A percentile compares a stretch with the other conserved stretches of the same genome.
Evolutionary conservation across 129 eudicot genomes (phyloP).

Genomic region (Artemisia argyi): DNA sequence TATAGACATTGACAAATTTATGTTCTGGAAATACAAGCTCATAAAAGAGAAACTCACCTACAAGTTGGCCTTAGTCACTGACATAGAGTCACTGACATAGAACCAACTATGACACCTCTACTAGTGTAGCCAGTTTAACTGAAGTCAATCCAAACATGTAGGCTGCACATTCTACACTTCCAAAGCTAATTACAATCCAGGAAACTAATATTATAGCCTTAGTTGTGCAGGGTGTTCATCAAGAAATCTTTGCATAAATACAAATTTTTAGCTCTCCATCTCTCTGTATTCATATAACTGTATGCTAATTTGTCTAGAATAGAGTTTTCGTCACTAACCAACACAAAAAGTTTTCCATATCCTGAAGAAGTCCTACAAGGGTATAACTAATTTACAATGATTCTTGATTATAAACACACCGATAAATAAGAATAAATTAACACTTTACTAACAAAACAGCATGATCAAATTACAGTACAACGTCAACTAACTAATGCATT

Average conservation of each 20-base stretch:
- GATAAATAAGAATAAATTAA: background rate
- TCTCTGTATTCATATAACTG: background rate
- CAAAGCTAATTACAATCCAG: background rate
- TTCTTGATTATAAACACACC: background rate
- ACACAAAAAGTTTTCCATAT: background rate
- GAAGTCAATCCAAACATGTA: background rate
- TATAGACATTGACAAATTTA: background rate
- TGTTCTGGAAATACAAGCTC: background rate
- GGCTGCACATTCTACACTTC: background rate
- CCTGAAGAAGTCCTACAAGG: background rate
- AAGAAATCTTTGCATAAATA: background rate
- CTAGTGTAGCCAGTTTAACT: background rate
- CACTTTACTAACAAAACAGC: conserved; percentile 12
- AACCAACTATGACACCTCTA: background rate
- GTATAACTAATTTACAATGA: background rate
- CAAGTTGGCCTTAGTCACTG: background rate
- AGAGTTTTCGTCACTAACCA: background rate
- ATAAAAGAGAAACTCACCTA: background rate
- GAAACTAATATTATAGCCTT: background rate
- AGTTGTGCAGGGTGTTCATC: background rate
- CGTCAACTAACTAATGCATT: background rate
- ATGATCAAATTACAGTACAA: background rate
- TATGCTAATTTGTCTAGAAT: background rate
- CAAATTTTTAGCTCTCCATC: background rate
- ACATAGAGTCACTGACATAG: too few relatives aligned